These are phyloP conservation scores for Plasmodium cynomolgi DNA, from an alignment of 169 alveolate genomes.

Conservation along the genomic window DNA sequence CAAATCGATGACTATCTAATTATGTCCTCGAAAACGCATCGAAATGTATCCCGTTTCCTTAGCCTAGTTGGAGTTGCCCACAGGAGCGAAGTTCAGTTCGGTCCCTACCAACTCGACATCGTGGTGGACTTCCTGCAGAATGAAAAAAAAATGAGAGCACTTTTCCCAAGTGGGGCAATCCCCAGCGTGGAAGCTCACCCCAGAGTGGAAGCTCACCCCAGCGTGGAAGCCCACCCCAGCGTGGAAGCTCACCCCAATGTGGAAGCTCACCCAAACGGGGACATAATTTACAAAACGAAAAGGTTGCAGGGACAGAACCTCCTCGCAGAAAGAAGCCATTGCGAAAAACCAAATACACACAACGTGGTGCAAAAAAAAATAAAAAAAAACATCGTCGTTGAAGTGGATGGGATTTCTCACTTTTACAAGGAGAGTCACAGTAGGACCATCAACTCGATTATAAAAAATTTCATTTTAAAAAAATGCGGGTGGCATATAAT, in stretches of 20 bases:
- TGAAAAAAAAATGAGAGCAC: neutral
- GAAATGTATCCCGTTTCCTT: constrained; percentile 48
- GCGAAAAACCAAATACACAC: neutral
- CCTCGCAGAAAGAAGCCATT: neutral
- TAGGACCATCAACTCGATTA: constrained; percentile 60
- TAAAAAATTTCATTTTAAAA: constrained; percentile 62
- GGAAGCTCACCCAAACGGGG: neutral
- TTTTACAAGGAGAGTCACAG: constrained; percentile 70
- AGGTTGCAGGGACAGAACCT: neutral
- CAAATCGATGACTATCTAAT: constrained; percentile 42
- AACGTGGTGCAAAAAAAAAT: constrained; percentile 7
- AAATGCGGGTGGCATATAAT: constrained; percentile 69
- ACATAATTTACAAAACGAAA: constrained; percentile 7
- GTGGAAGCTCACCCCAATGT: neutral
- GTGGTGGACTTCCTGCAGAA: constrained; percentile 54
- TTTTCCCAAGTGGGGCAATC: neutral
- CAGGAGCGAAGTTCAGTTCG: constrained; percentile 67
- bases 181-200: neutral
- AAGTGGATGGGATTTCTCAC: constrained; percentile 72
- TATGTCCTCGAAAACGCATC: constrained; percentile 55
- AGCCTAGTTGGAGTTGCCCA: constrained; percentile 53
- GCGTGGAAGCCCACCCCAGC: neutral
- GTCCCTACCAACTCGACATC: constrained; percentile 68
- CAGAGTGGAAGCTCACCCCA: neutral
- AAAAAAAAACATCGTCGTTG: constrained; percentile 52